Evolutionary conservation across 345 rosid species (phyloP).

Genomic region (Reutealis trisperma): DNA sequence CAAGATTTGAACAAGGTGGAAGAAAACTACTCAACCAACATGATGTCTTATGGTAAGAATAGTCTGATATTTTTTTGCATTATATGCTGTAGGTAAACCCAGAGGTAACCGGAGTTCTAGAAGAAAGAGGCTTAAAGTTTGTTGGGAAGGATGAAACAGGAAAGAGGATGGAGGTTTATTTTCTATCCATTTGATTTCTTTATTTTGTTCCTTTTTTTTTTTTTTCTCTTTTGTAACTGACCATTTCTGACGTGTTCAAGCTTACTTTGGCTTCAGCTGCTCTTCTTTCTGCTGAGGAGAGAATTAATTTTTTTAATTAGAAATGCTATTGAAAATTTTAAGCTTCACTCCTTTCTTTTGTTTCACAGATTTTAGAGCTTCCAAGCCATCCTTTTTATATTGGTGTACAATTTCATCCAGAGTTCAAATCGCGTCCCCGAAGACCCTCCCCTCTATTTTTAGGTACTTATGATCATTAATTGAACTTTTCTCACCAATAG

Average conservation of each 20-base stretch:
- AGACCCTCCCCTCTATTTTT: slow-evolving; percentile 36
- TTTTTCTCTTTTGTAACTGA: not conserved
- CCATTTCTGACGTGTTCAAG: not conserved
- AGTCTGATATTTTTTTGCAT: not conserved
- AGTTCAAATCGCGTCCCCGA: slow-evolving; percentile 38
- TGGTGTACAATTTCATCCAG: slow-evolving; percentile 41
- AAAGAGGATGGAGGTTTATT: slow-evolving; percentile 37
- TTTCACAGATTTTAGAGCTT: slow-evolving; percentile 34
- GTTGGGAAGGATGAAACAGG: slow-evolving; percentile 45
- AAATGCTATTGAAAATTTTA: slow-evolving; percentile 2
- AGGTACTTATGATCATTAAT: slow-evolving; percentile 21
- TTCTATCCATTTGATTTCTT: slow-evolving; percentile 1
- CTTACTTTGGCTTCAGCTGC: slow-evolving; percentile 6
- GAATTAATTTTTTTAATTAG: not conserved
- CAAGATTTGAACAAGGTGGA: not conserved
- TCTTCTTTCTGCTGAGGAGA: not conserved
- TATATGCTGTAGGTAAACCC: slow-evolving; percentile 32
- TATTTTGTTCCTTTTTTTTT: not conserved
- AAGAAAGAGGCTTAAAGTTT: slow-evolving; percentile 35
- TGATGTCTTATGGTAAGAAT: not conserved
- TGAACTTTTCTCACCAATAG: not conserved
- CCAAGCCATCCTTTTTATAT: slow-evolving; percentile 33
- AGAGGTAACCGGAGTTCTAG: slow-evolving; percentile 25
- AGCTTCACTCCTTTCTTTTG: slow-evolving; percentile 2
- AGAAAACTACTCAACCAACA: not conserved